These are phyloP conservation scores for Harringtonia aguacate DNA, from an alignment of 2,329 filamentous ascomycete species.

Conservation along the genomic window DNA sequence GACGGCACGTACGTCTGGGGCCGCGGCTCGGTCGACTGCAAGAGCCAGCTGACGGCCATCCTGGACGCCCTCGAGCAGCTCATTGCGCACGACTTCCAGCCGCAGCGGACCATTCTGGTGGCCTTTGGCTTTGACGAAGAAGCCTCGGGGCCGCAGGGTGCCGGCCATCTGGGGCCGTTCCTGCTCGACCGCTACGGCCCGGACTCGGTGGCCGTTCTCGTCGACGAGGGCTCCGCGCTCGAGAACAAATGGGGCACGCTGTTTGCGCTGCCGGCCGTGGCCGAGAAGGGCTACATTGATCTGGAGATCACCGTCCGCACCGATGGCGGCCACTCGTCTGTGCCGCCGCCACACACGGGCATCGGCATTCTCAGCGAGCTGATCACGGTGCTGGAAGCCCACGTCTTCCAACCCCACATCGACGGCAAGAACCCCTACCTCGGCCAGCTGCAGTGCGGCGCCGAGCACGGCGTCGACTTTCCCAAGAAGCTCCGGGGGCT, in stretches of 20 bases:
- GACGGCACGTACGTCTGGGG: constrained; percentile 50
- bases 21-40: constrained; percentile 48
- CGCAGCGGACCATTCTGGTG: constrained; percentile 42
- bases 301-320: constrained; percentile 42
- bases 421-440: constrained; percentile 29
- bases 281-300: constrained; percentile 50
- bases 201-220: constrained; percentile 41
- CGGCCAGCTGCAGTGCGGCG: constrained; percentile 31
- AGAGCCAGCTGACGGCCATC: constrained; percentile 47
- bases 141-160: constrained; percentile 38
- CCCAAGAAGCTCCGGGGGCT: constrained; percentile 30
- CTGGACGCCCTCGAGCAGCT: constrained; percentile 44
- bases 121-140: constrained; percentile 55
- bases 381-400: constrained; percentile 30
- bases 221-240: constrained; percentile 45
- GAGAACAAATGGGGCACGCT: constrained; percentile 29
- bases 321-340: constrained; percentile 46
- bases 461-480: constrained; percentile 30
- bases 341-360: constrained; percentile 40
- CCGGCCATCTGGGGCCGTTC: constrained; percentile 29
- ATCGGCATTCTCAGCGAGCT: constrained; percentile 39
- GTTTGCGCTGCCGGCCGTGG: constrained; percentile 44
- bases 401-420: constrained; percentile 29
- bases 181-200: constrained; percentile 40
- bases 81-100: constrained; percentile 36